Evolutionary conservation across 1,284 basidiomycete species (phyloP).

Genomic region (Ceratobasidium papillatum): DNA sequence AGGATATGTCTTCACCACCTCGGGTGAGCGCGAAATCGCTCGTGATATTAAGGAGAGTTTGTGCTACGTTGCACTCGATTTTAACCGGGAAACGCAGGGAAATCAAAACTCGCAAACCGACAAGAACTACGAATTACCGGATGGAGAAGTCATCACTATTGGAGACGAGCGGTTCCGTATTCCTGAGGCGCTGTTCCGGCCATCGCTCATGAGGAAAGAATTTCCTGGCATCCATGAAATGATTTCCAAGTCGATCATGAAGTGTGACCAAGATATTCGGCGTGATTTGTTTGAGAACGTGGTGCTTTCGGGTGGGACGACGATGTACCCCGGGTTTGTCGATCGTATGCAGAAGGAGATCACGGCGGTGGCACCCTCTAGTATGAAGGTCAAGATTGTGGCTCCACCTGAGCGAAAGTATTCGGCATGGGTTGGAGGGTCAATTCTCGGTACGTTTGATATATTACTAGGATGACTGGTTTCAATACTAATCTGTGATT

Average conservation of each 20-base stretch:
- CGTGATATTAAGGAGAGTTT: constrained; percentile 76
- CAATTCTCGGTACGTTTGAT: constrained; percentile 14
- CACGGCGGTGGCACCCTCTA: constrained; percentile 64
- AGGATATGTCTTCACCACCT: constrained; percentile 71
- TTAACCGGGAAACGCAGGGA: constrained; percentile 73
- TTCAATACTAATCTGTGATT: neutral
- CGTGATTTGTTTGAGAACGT: constrained; percentile 62
- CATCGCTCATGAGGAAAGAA: constrained; percentile 68
- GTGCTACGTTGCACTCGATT: constrained; percentile 73
- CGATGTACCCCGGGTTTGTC: constrained; percentile 72
- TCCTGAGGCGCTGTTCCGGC: constrained; percentile 73
- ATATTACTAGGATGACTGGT: neutral
- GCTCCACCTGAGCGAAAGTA: constrained; percentile 93
- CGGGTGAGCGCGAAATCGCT: constrained; percentile 69
- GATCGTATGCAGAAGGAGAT: constrained; percentile 77
- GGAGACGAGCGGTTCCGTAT: constrained; percentile 73
- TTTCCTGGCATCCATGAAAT: constrained; percentile 72
- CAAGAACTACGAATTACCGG: constrained; percentile 73
- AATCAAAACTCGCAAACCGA: constrained; percentile 68
- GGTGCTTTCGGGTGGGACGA: constrained; percentile 72
- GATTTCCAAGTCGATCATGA: constrained; percentile 75
- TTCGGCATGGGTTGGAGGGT: constrained; percentile 86
- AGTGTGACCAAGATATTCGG: constrained; percentile 68
- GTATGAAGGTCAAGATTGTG: constrained; percentile 85
- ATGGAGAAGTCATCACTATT: constrained; percentile 74